These are phyloP conservation scores for Solanum ahanhuiri DNA, from an alignment of 257 asterid species.

Conservation along the genomic window DNA sequence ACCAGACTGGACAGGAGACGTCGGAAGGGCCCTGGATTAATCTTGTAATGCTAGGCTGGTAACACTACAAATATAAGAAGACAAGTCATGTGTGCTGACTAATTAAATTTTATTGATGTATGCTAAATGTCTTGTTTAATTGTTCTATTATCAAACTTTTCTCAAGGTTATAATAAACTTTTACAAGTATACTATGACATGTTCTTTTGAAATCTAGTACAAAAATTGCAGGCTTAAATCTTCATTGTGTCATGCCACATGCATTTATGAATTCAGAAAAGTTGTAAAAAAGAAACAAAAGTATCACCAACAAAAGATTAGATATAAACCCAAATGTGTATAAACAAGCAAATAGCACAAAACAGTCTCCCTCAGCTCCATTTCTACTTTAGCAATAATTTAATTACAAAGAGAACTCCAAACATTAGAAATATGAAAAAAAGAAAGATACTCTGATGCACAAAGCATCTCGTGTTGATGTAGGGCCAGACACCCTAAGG, in stretches of 20 bases:
- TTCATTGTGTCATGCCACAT: background rate
- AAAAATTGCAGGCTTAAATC: background rate
- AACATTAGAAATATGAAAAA: background rate
- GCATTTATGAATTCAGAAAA: background rate
- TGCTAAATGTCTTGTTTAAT: background rate
- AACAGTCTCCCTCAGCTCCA: background rate
- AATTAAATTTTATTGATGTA: background rate
- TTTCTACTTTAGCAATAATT: background rate
- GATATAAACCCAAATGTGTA: background rate
- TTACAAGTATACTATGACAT: background rate
- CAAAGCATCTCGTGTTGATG: background rate
- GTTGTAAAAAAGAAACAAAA: background rate
- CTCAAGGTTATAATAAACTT: background rate
- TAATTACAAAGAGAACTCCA: background rate
- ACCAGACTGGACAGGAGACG: conserved; percentile 11
- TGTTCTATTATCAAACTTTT: background rate
- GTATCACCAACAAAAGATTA: background rate
- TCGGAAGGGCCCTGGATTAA: conserved; percentile 14
- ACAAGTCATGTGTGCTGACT: background rate
- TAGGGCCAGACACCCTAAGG: background rate
- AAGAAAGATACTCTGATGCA: background rate
- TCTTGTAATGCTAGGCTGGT: background rate
- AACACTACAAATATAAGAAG: background rate
- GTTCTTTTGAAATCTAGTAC: too few species aligned
- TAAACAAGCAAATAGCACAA: background rate